Evolutionary conservation across 495 filamentous ascomycete species (phyloP).

Genomic region (Hypoxylon intermedium): DNA sequence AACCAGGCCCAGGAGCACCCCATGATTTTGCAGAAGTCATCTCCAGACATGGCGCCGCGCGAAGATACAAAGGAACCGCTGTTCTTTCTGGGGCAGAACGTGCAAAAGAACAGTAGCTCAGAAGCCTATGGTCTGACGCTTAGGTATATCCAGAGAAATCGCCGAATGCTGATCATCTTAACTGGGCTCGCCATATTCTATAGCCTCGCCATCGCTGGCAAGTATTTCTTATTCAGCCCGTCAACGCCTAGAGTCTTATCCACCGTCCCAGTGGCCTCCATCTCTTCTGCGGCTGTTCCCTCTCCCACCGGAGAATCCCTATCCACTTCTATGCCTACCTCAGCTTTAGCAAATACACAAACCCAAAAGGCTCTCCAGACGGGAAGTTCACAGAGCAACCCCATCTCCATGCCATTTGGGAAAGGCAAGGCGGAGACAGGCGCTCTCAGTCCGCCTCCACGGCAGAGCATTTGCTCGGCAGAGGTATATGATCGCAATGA

Average conservation of each 20-base stretch:
- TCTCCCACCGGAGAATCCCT: constrained; percentile 13
- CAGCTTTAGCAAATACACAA: constrained; percentile 17
- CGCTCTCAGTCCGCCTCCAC: constrained; percentile 26
- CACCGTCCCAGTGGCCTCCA: constrained; percentile 42
- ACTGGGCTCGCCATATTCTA: constrained; percentile 34
- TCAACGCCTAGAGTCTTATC: constrained; percentile 32
- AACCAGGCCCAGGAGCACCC: too few species aligned
- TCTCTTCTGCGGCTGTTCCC: constrained; percentile 30
- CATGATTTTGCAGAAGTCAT: too few species aligned
- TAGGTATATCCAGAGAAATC: constrained; percentile 23
- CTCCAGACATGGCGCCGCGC: too few species aligned
- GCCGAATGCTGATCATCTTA: constrained; percentile 27
- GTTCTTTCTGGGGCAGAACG: neutral
- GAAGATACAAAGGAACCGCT: neutral
- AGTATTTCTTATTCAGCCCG: constrained; percentile 28
- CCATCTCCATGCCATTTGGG: constrained; percentile 38
- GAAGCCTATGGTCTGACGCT: constrained; percentile 11
- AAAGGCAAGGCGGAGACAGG: constrained; percentile 44
- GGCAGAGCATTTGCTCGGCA: constrained; percentile 48
- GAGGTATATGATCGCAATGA: constrained; percentile 46
- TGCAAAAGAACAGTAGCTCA: neutral
- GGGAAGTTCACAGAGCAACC: constrained; percentile 34
- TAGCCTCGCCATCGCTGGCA: constrained; percentile 25
- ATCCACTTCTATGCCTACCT: constrained; percentile 7
- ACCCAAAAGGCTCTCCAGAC: constrained; percentile 36